A percentile compares a stretch with the other conserved stretches of the same genome.
Evolutionary conservation across 208 protist genomes (phyloP).

Genomic region (Crithidia fasciculata): DNA sequence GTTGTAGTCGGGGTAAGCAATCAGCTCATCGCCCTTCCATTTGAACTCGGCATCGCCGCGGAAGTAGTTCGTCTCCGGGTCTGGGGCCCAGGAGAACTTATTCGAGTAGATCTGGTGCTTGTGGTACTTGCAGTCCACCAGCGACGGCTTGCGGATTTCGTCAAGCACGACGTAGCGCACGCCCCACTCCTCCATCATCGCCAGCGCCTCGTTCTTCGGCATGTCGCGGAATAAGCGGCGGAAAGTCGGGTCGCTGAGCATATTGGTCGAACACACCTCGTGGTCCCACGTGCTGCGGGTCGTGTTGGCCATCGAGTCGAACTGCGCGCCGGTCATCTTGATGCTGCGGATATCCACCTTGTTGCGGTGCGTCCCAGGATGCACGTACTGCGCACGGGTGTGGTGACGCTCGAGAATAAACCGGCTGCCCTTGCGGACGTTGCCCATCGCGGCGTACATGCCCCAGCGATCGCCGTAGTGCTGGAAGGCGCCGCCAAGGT

Average conservation of each 20-base stretch:
- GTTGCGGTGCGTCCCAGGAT: constrained; percentile 47
- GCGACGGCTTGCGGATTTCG: constrained; percentile 75
- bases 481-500: constrained; percentile 71
- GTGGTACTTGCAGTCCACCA: constrained; percentile 81
- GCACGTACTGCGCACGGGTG: constrained; percentile 64
- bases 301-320: constrained; percentile 70
- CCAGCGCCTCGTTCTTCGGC: constrained; percentile 70
- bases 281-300: constrained; percentile 74
- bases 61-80: constrained; percentile 72
- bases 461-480: constrained; percentile 76
- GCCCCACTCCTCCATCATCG: constrained; percentile 81
- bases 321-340: constrained; percentile 62
- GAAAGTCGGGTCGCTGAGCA: constrained; percentile 58
- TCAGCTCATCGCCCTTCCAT: constrained; percentile 84
- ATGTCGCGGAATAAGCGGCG: constrained; percentile 43
- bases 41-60: constrained; percentile 84
- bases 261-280: constrained; percentile 53
- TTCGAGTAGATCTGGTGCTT: constrained; percentile 75
- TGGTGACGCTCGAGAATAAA: constrained; percentile 78
- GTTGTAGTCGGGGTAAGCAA: constrained; percentile 75
- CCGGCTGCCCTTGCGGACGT: constrained; percentile 46
- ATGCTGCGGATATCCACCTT: constrained; percentile 67
- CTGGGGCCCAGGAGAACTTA: constrained; percentile 84
- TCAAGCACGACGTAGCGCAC: constrained; percentile 84
- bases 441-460: constrained; percentile 57